phyloP scores from a whole-genome alignment of 768 basidiomycete species.

The Boletus rubroflammeus region DNA sequence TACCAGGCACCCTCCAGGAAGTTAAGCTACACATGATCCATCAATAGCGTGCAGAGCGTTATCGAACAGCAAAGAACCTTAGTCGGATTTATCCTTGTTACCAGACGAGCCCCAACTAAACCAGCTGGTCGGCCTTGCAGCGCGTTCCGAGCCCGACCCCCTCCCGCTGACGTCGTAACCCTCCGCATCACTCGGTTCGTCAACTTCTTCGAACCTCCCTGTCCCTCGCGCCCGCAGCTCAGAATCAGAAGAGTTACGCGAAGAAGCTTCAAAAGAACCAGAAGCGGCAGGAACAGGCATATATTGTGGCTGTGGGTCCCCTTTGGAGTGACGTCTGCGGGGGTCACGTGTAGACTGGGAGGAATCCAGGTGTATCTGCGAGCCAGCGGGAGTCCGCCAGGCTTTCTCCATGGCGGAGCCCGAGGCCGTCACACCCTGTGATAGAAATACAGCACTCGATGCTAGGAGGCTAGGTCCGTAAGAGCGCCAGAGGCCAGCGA shows the following conservation, averaged over 20 bases:
- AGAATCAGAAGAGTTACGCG: slow-evolving; percentile 40
- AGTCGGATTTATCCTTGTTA: slow-evolving; percentile 23
- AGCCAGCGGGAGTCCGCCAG: slow-evolving; percentile 28
- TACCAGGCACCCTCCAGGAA: neutral
- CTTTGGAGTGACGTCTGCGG: slow-evolving; percentile 50
- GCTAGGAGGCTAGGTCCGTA: slow-evolving; percentile 75
- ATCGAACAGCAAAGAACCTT: neutral
- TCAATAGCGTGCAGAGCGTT: neutral
- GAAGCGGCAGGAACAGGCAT: slow-evolving; percentile 30
- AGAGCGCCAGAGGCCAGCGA: slow-evolving; percentile 67
- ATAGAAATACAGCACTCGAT: slow-evolving; percentile 59
- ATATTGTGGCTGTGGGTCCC: slow-evolving; percentile 38
- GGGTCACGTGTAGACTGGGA: slow-evolving; percentile 40
- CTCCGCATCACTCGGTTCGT: slow-evolving; percentile 68
- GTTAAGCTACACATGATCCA: slow-evolving; percentile 3
- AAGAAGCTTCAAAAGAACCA: slow-evolving; percentile 31
- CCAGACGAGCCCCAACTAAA: slow-evolving; percentile 33
- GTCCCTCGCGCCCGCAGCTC: slow-evolving; percentile 45
- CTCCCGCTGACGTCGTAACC: slow-evolving; percentile 46
- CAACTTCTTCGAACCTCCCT: slow-evolving; percentile 62
- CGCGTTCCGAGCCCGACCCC: slow-evolving; percentile 17
- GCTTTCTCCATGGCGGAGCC: slow-evolving; percentile 27
- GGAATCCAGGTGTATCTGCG: slow-evolving; percentile 29
- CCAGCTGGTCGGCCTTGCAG: slow-evolving; percentile 32
- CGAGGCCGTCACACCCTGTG: slow-evolving; percentile 46